A percentile compares a stretch with the other conserved stretches of the same genome.
These are phyloP conservation scores for Pneumocystis canis DNA, from an alignment of 1,139 yeast species.

Conservation along the genomic window DNA sequence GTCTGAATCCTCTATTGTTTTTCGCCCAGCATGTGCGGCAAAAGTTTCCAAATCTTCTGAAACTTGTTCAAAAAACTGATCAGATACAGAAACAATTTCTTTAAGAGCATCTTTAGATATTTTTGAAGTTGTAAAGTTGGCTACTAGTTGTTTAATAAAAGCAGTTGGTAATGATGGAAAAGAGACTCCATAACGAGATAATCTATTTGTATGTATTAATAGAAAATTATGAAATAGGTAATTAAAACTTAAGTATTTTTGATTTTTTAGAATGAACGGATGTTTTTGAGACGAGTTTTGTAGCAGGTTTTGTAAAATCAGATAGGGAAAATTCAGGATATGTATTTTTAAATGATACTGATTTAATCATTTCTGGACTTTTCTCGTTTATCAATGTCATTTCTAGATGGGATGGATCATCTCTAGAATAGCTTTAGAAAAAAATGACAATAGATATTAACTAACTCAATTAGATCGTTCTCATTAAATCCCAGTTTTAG, in stretches of 20 bases:
- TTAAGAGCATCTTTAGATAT: slow-evolving; percentile 20
- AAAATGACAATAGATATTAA: background rate
- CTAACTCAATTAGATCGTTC: background rate
- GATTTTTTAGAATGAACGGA: background rate
- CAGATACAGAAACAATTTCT: slow-evolving; percentile 19
- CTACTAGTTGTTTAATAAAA: background rate
- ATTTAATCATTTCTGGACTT: background rate
- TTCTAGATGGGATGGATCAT: background rate
- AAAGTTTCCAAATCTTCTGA: slow-evolving; percentile 21
- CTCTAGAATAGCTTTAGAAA: background rate
- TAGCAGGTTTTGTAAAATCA: background rate
- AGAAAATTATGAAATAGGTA: background rate
- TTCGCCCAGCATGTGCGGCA: slow-evolving; percentile 22
- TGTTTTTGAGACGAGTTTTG: background rate
- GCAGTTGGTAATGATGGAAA: background rate
- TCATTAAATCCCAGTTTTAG: background rate
- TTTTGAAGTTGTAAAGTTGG: background rate
- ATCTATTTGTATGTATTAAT: background rate
- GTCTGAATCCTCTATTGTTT: slow-evolving; percentile 21
- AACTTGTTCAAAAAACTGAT: slow-evolving; percentile 20
- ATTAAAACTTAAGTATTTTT: background rate
- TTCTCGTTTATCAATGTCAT: background rate
- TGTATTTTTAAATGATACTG: background rate
- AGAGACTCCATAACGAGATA: background rate
- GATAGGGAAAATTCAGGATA: background rate